Percentiles rank a stretch among this genome's conserved stretches.
These are phyloP conservation scores for Fabrea salina DNA, from an alignment of 169 alveolate genomes.

Conservation along the genomic window DNA sequence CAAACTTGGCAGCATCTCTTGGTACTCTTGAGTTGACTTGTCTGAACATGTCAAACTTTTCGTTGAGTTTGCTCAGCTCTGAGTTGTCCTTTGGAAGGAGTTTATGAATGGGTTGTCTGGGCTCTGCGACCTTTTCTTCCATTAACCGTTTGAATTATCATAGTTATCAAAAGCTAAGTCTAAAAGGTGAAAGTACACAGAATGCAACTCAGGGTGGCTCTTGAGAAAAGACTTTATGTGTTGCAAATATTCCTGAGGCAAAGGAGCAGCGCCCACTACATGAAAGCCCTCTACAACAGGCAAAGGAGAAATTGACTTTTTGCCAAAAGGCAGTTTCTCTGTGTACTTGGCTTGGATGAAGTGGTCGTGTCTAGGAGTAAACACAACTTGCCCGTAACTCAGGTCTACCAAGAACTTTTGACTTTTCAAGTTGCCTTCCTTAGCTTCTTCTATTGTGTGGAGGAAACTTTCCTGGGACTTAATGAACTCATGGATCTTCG, in stretches of 20 bases:
- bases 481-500: background rate
- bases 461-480: background rate
- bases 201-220: no score
- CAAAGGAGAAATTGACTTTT: background rate
- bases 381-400: background rate
- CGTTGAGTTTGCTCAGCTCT: background rate
- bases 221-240: background rate
- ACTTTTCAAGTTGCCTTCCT: background rate
- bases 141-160: background rate
- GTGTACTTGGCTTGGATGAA: conserved; percentile 17
- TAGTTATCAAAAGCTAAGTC: no score
- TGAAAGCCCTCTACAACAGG: conserved; percentile 1
- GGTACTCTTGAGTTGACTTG: background rate
- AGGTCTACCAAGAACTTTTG: background rate
- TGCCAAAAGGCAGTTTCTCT: conserved; percentile 16
- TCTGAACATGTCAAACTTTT: conserved; percentile 18
- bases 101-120: background rate
- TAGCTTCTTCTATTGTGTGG: background rate
- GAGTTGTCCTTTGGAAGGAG: background rate
- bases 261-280: background rate
- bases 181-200: no score
- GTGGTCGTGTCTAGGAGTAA: conserved; percentile 8
- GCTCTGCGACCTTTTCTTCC: background rate
- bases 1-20: background rate
- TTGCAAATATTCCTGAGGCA: background rate